Evolutionary conservation across 2,329 filamentous ascomycete species (phyloP), one percentile per base, ranked within the genome.

Genomic region (Aspergillus aculeatinus): DNA sequence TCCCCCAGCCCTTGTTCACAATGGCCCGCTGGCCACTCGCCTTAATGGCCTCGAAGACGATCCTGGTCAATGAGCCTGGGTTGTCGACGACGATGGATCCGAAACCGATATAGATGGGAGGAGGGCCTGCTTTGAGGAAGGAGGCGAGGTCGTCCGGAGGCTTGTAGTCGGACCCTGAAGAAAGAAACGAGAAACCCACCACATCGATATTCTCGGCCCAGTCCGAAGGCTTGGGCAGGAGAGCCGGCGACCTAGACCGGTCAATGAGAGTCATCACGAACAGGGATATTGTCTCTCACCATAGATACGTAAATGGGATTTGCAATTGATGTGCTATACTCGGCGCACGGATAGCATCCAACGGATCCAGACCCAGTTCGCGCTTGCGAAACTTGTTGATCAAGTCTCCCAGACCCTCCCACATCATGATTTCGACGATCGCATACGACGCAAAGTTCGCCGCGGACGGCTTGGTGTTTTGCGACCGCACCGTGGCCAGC

Each of bases 261-360:
- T 53, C 25, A 21, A 29, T 42, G 16, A 44, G 16, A 12, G 16
- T 5, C 16, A 5, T 19, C 2, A 5, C 6, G 5, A 5, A 19
- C 19, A 5, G 12, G 29, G 5, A 12, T 10, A 7, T 25, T 5
- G 25, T 39, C 69, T 61, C 68, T 61, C 68, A 82, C 92, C 93
- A 97, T 76, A 92, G 95, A 71, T 97, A 98, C 0, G 93, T 96
- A 67, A 91, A 91, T 0, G 93, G 92, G 16, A 97, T 84, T 51
- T 85, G 85, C 33, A 97, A 79, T 33, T 91, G 86, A 49, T 85
- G 87, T 14, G 96, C 80, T 72, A 96, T 84, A 3, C 89, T 90
- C 9, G 93, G 92, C 2, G 90, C 93, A 84, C 89, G 94, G 52
- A 96, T 87, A 7, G 91, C 80, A 62, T 89, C 92, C 48, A 97